These are phyloP conservation scores for Cyanodermella asteris DNA, from an alignment of 2,329 filamentous ascomycete genomes.

Conservation along the genomic window DNA sequence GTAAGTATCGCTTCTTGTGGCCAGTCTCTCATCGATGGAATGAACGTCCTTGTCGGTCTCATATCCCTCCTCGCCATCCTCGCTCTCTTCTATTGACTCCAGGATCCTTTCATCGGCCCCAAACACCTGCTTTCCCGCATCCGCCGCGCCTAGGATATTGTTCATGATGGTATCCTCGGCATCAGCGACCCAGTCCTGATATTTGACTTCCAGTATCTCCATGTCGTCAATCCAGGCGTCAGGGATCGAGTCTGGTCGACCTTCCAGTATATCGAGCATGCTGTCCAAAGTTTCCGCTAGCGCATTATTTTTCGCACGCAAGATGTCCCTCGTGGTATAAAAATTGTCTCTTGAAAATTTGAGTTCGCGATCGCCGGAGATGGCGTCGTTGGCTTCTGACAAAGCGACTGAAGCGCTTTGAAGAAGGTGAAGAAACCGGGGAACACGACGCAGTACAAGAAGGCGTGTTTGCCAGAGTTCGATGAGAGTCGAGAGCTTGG, in stretches of 20 bases:
- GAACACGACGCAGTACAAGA: conserved; percentile 50
- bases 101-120: too few species aligned
- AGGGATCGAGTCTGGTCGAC: conserved; percentile 61
- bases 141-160: conserved; percentile 27
- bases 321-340: conserved; percentile 30
- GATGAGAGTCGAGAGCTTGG: conserved; percentile 50
- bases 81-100: too few species aligned
- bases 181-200: conserved; percentile 57
- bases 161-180: conserved; percentile 56
- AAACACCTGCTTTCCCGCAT: not conserved
- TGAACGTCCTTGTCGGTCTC: not conserved
- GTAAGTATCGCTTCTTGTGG: not conserved
- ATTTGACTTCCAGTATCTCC: conserved; percentile 56
- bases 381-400: conserved; percentile 41
- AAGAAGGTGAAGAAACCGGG: conserved; percentile 44
- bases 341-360: conserved; percentile 16
- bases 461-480: conserved; percentile 60
- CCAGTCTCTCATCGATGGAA: not conserved
- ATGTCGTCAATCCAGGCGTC: conserved; percentile 73
- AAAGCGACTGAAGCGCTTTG: conserved; percentile 44
- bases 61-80: conserved; percentile 12
- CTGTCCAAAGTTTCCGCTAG: conserved; percentile 54
- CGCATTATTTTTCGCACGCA: conserved; percentile 41
- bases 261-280: conserved; percentile 74
- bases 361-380: conserved; percentile 13